Evolutionary conservation across 2,329 filamentous ascomycete species (phyloP).

Genomic region (Incumbomyces lentus): DNA sequence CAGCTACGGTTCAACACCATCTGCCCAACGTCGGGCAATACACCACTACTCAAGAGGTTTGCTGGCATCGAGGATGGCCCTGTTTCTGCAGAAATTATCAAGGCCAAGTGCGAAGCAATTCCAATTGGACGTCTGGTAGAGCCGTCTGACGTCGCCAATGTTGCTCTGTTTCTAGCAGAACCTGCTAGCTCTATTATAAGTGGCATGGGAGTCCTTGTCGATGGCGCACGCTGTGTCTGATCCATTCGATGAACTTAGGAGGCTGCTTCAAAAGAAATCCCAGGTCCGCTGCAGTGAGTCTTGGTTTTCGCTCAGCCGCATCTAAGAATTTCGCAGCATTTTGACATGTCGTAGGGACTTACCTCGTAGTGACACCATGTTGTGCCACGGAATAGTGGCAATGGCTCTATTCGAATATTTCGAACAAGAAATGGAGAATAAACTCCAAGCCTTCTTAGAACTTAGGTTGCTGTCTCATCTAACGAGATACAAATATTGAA

Average conservation of each 20-base stretch:
- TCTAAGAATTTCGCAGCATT: no score
- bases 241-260: no score
- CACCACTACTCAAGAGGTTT: slow-evolving; percentile 8
- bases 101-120: slow-evolving; percentile 12
- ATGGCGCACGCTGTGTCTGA: slow-evolving; percentile 7
- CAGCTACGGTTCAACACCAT: slow-evolving; percentile 1
- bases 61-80: slow-evolving; percentile 10
- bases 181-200: slow-evolving; percentile 14
- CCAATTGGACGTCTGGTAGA: slow-evolving; percentile 12
- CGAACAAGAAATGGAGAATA: no score
- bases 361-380: no score
- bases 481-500: no score
- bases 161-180: slow-evolving; percentile 12
- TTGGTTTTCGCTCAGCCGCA: neutral
- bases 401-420: no score
- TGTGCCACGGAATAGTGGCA: no score
- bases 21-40: neutral
- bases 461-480: no score
- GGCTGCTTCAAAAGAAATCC: neutral
- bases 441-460: no score
- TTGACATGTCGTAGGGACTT: no score
- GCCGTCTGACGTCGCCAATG: slow-evolving; percentile 12
- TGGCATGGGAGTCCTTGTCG: slow-evolving; percentile 11
- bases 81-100: slow-evolving; percentile 13
- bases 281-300: neutral